Base-by-base conservation (phyloP, 371 early-diverging fungal genomes). In the Sporodiniella umbellata region DNA sequence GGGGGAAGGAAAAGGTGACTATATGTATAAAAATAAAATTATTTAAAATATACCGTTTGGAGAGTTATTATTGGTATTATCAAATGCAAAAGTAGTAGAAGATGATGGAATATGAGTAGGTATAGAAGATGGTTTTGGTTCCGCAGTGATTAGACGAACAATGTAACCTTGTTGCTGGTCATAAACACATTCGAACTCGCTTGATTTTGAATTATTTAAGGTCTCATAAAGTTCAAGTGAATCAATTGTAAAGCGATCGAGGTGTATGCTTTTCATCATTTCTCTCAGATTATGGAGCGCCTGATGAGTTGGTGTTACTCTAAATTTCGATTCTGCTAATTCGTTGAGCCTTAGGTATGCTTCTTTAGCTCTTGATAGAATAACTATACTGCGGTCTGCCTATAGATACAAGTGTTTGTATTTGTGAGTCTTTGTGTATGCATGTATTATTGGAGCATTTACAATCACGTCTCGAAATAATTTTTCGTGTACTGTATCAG, bases 381-480 rank as follows among this genome's bases (percentile, higher is more conserved):
- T 55, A 2, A 58, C 10, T n/a, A 46, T 40, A 26, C 31, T 54
- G 18, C 64, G 62, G 39, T 61, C 64, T 18, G 52, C 50, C 56
- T 33, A 19, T 38, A 45, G 28, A 35, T 18, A n/a, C 18, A 42
- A 30, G 35, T 10, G 5, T 22, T n/a, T n/a, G n/a, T n/a, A n/a
- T n/a, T n/a, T n/a, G n/a, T n/a, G n/a, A n/a, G n/a, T n/a, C n/a
- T n/a, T n/a, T n/a, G n/a, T n/a, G n/a, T n/a, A n/a, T n/a, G n/a
- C n/a, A n/a, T n/a, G n/a, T n/a, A n/a, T n/a, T n/a, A n/a, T n/a
- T n/a, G n/a, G n/a, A n/a, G n/a, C n/a, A n/a, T 44, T 62, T 57
- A 71, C 68, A 54, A 68, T 39, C 4, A 59, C 67, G 54, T 72
- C 73, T 2, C 64, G 64, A 48, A 72, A 72, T 10, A 72, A 37